Conservation (phyloP, 1,139 yeast species). For the Yamadazyma spencermartinsiae region DNA sequence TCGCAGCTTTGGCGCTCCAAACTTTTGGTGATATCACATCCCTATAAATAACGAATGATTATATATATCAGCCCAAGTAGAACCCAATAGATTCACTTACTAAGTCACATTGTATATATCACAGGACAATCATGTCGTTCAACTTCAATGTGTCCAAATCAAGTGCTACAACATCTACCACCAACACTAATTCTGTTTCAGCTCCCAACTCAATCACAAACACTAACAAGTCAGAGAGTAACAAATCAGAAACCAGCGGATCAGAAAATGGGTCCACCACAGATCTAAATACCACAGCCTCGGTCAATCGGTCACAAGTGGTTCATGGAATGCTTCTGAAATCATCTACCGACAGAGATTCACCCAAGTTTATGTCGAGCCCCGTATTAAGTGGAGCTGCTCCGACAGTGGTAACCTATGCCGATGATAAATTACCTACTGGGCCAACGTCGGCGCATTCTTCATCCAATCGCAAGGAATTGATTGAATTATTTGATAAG, state of each 20-base stretch:
- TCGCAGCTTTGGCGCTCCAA: too few relatives aligned
- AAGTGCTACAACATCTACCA: slow-evolving; percentile 47
- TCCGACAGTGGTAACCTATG: slow-evolving; percentile 27
- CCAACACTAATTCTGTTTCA: slow-evolving; percentile 33
- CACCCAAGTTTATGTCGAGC: slow-evolving; percentile 10
- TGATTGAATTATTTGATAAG: slow-evolving; percentile 42
- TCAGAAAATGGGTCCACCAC: not conserved
- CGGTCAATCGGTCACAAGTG: slow-evolving; percentile 17
- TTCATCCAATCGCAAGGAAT: slow-evolving; percentile 22
- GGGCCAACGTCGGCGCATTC: slow-evolving; percentile 1
- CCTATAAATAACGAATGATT: not conserved
- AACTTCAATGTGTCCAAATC: slow-evolving; percentile 43
- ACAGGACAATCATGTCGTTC: slow-evolving; percentile 26
- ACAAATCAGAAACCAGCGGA: not conserved
- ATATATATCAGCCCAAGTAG: too few relatives aligned
- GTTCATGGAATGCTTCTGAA: slow-evolving; percentile 21
- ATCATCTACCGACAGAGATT: slow-evolving; percentile 9
- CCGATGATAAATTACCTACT: slow-evolving; percentile 12
- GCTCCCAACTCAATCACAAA: slow-evolving; percentile 16
- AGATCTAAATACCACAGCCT: slow-evolving; percentile 3
- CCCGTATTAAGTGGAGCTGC: slow-evolving; percentile 22
- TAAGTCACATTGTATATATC: too few relatives aligned
- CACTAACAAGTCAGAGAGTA: not conserved
- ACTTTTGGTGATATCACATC: not conserved
- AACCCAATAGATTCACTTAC: too few relatives aligned